phyloP scores from a whole-genome alignment of 352 stramenopile species.

The Phytophthora ohioensis region DNA sequence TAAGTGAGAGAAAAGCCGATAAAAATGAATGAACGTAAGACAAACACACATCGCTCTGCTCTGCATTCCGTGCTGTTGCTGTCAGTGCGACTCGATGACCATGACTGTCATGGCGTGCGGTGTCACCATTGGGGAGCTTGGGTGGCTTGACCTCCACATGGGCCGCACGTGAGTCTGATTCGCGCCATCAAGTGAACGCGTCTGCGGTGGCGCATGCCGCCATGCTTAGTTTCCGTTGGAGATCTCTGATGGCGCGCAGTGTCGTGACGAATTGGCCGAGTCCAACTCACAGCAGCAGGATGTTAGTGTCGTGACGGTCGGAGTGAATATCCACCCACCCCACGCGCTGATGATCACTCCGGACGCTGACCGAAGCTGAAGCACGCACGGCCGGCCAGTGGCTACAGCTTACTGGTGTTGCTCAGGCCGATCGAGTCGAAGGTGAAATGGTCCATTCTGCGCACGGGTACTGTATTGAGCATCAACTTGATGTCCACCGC shows the following conservation, averaged over 20 bases:
- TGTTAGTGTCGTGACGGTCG: constrained; percentile 1
- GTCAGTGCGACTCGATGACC: not conserved
- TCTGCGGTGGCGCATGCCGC: constrained; percentile 3
- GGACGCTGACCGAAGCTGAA: constrained; percentile 23
- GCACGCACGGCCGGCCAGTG: constrained; percentile 3
- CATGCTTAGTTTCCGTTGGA: constrained; percentile 5
- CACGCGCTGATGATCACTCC: not conserved
- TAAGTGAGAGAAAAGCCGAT: constrained; percentile 14
- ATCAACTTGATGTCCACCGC: constrained; percentile 14
- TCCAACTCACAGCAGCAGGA: constrained; percentile 8
- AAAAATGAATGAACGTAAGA: constrained; percentile 32
- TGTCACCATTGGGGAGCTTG: not conserved
- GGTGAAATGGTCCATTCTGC: constrained; percentile 5
- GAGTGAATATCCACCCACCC: not conserved
- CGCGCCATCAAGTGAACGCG: constrained; percentile 13
- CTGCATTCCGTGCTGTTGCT: not conserved
- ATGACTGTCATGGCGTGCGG: not conserved
- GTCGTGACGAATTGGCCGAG: constrained; percentile 1
- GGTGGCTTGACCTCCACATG: constrained; percentile 15
- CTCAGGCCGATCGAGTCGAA: not conserved
- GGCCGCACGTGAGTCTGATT: constrained; percentile 22
- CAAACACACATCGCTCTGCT: not conserved
- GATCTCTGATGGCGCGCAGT: not conserved
- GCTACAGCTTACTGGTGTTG: no score
- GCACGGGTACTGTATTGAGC: not conserved